Conservation (phyloP, 83 land plant species). For the Picea abies region DNA sequence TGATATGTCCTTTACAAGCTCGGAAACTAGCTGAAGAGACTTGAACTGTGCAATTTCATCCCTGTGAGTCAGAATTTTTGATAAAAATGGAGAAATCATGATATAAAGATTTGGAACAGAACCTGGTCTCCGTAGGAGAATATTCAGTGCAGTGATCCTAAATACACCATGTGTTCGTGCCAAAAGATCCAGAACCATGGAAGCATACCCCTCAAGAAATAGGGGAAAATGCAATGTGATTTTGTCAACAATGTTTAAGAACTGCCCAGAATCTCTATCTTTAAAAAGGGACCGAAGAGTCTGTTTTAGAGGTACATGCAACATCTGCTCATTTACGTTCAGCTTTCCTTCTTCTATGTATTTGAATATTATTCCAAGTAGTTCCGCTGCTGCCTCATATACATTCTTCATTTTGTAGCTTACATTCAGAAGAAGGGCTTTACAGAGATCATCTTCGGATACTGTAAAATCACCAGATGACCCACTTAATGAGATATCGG, state of each 20-base stretch:
- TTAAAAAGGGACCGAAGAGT: constrained; percentile 29
- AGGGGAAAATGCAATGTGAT: constrained; percentile 32
- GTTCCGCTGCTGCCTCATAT: constrained; percentile 46
- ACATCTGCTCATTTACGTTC: constrained; percentile 15
- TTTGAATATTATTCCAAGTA: constrained; percentile 42
- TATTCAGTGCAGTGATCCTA: constrained; percentile 33
- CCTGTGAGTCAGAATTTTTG: constrained; percentile 40
- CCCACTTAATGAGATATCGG: constrained; percentile 26
- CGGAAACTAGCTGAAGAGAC: constrained; percentile 42
- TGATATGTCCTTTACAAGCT: constrained; percentile 34
- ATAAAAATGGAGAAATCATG: constrained; percentile 34
- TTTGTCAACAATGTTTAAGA: constrained; percentile 35
- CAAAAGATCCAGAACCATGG: constrained; percentile 44
- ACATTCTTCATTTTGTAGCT: constrained; percentile 34
- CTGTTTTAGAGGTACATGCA: constrained; percentile 27
- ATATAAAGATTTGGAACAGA: constrained; percentile 28
- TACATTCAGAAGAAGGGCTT: constrained; percentile 37
- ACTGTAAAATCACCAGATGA: constrained; percentile 8
- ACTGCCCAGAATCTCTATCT: constrained; percentile 35
- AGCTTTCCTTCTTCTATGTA: constrained; percentile 19
- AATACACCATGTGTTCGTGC: constrained; percentile 47
- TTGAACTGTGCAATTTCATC: constrained; percentile 54
- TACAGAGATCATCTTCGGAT: constrained; percentile 27
- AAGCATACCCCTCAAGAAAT: constrained; percentile 35
- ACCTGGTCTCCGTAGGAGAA: constrained; percentile 24